Base-by-base conservation (phyloP, 202 grass and related monocot genomes). In the Setaria italica region DNA sequence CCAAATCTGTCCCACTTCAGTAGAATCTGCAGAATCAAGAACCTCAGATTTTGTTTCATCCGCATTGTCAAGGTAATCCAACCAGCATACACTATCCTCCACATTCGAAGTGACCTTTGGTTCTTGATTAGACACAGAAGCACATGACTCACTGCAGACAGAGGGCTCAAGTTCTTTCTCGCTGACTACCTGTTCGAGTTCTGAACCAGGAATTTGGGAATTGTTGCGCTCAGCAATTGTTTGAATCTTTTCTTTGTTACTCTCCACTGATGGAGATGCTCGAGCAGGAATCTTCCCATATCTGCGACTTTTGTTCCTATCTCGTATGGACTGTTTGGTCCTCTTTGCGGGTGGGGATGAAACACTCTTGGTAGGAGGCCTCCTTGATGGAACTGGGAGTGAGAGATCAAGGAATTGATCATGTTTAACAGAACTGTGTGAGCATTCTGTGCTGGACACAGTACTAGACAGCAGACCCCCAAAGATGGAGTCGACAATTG, bases 381-480 rank as follows among this genome's bases (percentile, higher is more conserved):
- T 99, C 91, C 81, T 93, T 79, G 97, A 88, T 83, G 97, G 97
- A 82, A 97, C 88, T 70, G 97, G 94, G 46, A 99, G 74, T 3
- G 94, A 99, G 65, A 99, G 90, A 89, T 97, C 94, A 59, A 99
- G 90, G 88, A 99, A 93, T 16, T 92, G 87, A 62, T 99, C 97
- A 37, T 94, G 90, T 62, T 94, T 91, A 79, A 94, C 77, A 33
- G 97, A 99, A 70, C 90, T 88, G 37, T 94, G 83, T 60, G 91
- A 77, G 62, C 97, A 99, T 80, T 94, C 94, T n/a, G 75, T 77
- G 85, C 94, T 96, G 85, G 88, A 90, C 37, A 99, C 87, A 21
- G 87, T 91, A 86, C 90, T 99, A 62, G 97, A 99, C 35, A 99
- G 80, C 76, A 86, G 85, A 35, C 97, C 94, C 39, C 88, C 92